phyloP scores from a whole-genome alignment of 2,329 filamentous ascomycete species.

The Botrytis elliptica region DNA sequence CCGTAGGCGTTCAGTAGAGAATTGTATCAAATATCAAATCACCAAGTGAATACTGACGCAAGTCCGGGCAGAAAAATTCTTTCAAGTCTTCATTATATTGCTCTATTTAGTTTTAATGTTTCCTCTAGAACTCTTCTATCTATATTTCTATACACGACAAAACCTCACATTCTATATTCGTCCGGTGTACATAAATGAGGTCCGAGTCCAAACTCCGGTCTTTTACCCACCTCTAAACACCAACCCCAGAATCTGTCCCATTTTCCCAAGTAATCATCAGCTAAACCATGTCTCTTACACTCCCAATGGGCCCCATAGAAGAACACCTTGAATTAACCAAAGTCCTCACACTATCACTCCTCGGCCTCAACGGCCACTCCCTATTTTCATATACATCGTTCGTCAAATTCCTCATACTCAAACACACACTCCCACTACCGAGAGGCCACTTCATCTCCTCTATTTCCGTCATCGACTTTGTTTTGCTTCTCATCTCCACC shows the following conservation, averaged over 20 bases:
- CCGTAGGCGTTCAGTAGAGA: neutral
- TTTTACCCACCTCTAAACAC: neutral
- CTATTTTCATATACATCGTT: too few relatives aligned
- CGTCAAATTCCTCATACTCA: neutral
- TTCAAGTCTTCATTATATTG: neutral
- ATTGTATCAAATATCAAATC: neutral
- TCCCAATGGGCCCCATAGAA: too few relatives aligned
- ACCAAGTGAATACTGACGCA: neutral
- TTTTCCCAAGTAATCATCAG: neutral
- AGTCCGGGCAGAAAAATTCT: too few relatives aligned
- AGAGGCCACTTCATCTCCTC: neutral
- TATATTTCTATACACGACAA: neutral
- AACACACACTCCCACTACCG: too few relatives aligned
- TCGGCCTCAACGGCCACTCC: neutral
- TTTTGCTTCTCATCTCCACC: too few relatives aligned
- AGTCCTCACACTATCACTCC: neutral
- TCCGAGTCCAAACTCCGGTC: neutral
- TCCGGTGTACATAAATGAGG: neutral
- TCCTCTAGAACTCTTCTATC: neutral
- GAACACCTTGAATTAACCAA: neutral
- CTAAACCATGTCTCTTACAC: neutral
- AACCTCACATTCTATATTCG: neutral
- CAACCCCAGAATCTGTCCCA: neutral
- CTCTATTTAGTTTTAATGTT: neutral
- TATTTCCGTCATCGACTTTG: neutral